These are phyloP conservation scores for Coemansia asiatica DNA, from an alignment of 192 early-diverging fungal genomes.

Conservation along the genomic window DNA sequence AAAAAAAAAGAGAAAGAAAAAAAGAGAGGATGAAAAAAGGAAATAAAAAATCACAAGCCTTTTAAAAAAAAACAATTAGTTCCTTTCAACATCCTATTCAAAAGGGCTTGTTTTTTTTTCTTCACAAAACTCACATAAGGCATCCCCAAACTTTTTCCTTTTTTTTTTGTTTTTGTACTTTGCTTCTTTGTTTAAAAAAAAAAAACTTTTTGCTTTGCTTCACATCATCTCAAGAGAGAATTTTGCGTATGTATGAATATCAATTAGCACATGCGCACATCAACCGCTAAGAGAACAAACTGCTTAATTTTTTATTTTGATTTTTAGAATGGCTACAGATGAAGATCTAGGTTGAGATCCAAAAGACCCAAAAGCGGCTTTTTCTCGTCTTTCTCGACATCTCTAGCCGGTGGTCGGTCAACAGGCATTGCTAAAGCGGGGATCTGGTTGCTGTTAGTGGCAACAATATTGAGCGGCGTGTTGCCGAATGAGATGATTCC, in stretches of 20 bases:
- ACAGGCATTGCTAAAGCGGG: neutral
- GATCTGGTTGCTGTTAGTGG: neutral
- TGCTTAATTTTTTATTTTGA: neutral
- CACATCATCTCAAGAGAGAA: no score
- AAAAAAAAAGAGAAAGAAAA: neutral
- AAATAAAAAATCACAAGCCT: no score
- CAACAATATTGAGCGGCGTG: conserved; percentile 5
- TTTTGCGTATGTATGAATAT: no score
- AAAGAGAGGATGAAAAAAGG: neutral
- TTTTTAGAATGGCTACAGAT: conserved; percentile 1
- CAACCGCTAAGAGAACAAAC: neutral
- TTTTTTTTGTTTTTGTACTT: neutral
- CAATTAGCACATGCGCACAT: no score
- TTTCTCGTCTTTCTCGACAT: neutral
- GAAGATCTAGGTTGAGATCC: conserved; percentile 20
- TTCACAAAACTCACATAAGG: no score
- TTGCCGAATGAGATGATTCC: conserved; percentile 24
- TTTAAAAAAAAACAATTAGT: neutral
- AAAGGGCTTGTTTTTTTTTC: no score
- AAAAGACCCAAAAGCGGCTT: conserved; percentile 13
- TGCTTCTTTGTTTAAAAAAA: no score
- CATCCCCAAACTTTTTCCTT: conserved; percentile 5
- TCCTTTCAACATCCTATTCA: neutral
- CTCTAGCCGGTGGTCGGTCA: neutral
- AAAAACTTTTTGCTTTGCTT: no score